phyloP scores from a whole-genome alignment of 208 protist genomes.

The Wallacemonas sp. region DNA sequence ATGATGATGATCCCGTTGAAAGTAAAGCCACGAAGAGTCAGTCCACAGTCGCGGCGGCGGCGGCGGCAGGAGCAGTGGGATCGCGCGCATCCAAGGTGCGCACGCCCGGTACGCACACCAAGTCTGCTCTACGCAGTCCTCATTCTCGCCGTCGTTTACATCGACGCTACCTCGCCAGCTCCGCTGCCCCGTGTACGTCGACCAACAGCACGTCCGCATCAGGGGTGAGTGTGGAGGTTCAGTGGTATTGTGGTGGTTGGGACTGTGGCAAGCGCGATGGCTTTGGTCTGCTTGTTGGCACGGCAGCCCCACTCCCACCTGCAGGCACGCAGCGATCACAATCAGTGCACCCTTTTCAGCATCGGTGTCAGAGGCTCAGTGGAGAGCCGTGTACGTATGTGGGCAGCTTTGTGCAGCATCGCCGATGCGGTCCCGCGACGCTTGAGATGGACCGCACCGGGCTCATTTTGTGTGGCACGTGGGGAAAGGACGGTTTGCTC shows the following conservation, averaged over 20 bases:
- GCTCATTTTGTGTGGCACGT: constrained; percentile 51
- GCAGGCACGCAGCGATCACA: neutral
- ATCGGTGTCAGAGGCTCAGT: neutral
- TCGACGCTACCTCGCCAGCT: neutral
- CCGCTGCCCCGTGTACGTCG: neutral
- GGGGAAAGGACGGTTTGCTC: constrained; percentile 19
- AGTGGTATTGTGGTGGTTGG: constrained; percentile 64
- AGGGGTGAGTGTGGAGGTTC: constrained; percentile 6
- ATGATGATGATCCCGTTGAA: neutral
- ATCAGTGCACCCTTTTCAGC: no score
- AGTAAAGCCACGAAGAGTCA: neutral
- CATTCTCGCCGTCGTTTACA: neutral
- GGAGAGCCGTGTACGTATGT: constrained; percentile 40
- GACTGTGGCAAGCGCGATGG: constrained; percentile 47
- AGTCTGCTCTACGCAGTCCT: no score
- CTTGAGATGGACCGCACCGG: constrained; percentile 49
- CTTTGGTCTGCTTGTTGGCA: constrained; percentile 54
- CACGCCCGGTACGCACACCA: no score
- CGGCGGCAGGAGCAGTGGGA: no score
- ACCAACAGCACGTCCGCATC: neutral
- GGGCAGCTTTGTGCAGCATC: constrained; percentile 35
- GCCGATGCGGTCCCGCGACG: constrained; percentile 38
- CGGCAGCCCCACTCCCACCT: neutral
- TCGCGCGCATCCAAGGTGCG: no score
- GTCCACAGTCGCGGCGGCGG: neutral